A percentile compares a stretch with the other conserved stretches of the same genome.
Evolutionary conservation across 179 eudicot species (phyloP).

Genomic region (Actinidia arguta): DNA sequence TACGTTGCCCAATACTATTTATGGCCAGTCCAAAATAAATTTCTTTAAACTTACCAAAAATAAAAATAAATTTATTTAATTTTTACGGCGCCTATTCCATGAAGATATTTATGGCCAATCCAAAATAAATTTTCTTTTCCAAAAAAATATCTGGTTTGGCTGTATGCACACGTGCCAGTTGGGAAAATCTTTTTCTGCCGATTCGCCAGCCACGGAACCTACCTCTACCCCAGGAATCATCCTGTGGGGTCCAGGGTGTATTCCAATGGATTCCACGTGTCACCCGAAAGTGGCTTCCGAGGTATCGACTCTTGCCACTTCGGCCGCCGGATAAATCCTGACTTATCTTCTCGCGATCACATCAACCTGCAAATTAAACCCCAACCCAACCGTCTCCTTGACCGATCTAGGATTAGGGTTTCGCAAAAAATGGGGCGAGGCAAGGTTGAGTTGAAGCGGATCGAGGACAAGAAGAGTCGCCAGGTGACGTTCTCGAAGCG

Average conservation of each 20-base stretch:
- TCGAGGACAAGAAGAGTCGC: conserved; percentile 26
- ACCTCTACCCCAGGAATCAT: not conserved
- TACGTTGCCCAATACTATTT: too few species aligned
- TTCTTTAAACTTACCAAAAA: too few species aligned
- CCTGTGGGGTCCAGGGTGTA: not conserved
- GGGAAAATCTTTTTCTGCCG: too few species aligned
- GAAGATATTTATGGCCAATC: too few species aligned
- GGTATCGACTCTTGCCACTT: not conserved
- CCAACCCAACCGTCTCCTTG: too few species aligned
- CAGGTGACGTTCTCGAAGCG: conserved; percentile 30
- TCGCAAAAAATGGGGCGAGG: conserved; percentile 21
- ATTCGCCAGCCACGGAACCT: not conserved
- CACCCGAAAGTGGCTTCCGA: not conserved
- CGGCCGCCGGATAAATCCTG: not conserved
- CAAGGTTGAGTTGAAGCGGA: conserved; percentile 26
- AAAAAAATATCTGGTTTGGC: not conserved
- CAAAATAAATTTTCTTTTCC: too few species aligned
- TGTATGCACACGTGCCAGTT: not conserved
- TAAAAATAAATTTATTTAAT: too few species aligned
- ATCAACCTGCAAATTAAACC: not conserved
- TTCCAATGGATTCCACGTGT: not conserved
- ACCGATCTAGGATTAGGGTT: conserved; percentile 13
- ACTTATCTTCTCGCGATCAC: not conserved
- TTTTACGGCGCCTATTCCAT: too few species aligned
- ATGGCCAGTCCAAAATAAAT: too few species aligned